phyloP scores from a whole-genome alignment of 1,284 basidiomycete genomes.

The Apiotrichum gamsii region DNA sequence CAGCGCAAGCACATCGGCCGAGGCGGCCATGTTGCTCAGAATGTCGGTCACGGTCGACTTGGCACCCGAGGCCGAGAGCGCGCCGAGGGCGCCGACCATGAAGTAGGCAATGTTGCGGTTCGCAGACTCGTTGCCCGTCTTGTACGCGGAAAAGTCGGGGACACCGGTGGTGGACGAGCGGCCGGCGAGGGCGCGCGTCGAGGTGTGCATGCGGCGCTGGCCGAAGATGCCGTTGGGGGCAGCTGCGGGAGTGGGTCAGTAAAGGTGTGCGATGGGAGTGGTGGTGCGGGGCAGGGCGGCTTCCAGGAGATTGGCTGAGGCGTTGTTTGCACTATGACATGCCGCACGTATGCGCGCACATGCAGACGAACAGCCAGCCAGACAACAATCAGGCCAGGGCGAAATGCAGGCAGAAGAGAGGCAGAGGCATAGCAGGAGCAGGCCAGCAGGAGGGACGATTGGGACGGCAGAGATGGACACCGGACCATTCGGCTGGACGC shows the following conservation, averaged over 20 bases:
- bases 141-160: slow-evolving; percentile 83
- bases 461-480: neutral
- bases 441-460: too few species aligned
- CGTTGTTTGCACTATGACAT: too few species aligned
- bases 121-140: slow-evolving; percentile 58
- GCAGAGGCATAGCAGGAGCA: too few species aligned
- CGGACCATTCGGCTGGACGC: too few species aligned
- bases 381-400: too few species aligned
- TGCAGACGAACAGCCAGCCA: too few species aligned
- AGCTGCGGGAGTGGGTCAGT: slow-evolving; percentile 24
- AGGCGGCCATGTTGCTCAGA: slow-evolving; percentile 91
- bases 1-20: slow-evolving; percentile 93
- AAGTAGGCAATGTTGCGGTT: slow-evolving; percentile 92
- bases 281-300: too few species aligned
- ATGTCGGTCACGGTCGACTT: slow-evolving; percentile 94
- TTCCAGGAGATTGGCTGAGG: too few species aligned
- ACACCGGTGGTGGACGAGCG: slow-evolving; percentile 57
- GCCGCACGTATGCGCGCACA: too few species aligned
- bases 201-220: slow-evolving; percentile 54
- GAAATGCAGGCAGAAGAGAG: too few species aligned
- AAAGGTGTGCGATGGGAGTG: too few species aligned
- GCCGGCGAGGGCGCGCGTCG: slow-evolving; percentile 48
- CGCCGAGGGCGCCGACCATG: slow-evolving; percentile 93
- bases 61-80: slow-evolving; percentile 87
- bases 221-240: slow-evolving; percentile 53